These are phyloP conservation scores for Erodium moschatum DNA, from an alignment of 441 rosid species.

Conservation along the genomic window DNA sequence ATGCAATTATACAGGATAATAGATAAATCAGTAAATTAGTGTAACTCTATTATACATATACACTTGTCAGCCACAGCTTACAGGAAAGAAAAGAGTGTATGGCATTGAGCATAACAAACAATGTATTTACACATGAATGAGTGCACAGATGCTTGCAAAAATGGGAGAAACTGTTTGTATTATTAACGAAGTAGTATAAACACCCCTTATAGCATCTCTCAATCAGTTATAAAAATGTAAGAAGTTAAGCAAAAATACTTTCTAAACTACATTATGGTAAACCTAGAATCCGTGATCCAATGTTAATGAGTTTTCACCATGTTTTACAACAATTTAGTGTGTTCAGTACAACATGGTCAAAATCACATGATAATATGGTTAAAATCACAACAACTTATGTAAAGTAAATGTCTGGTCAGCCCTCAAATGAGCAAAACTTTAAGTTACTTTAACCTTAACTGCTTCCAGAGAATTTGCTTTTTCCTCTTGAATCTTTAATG, in stretches of 20 bases:
- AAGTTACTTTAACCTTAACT: constrained; percentile 28
- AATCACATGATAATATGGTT: too few species aligned
- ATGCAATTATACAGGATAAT: neutral
- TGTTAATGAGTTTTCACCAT: neutral
- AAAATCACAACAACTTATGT: neutral
- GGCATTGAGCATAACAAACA: neutral
- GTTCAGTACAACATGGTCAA: neutral
- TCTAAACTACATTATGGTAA: neutral
- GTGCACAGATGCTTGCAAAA: neutral
- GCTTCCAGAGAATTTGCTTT: constrained; percentile 19
- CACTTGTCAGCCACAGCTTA: constrained; percentile 12
- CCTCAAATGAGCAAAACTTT: constrained; percentile 2
- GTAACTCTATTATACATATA: neutral
- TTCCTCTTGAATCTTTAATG: constrained; percentile 29
- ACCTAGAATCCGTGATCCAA: neutral
- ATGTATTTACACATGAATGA: neutral
- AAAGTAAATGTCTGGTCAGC: neutral
- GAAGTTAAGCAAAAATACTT: neutral
- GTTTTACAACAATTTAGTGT: neutral
- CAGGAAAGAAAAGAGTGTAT: neutral
- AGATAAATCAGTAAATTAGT: constrained; percentile 8
- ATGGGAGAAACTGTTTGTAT: neutral
- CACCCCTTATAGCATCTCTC: neutral
- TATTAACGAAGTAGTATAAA: neutral
- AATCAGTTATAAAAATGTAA: neutral